Evolutionary conservation across 345 rosid species (phyloP).

Genomic region (Chamaenerion angustifolium): DNA sequence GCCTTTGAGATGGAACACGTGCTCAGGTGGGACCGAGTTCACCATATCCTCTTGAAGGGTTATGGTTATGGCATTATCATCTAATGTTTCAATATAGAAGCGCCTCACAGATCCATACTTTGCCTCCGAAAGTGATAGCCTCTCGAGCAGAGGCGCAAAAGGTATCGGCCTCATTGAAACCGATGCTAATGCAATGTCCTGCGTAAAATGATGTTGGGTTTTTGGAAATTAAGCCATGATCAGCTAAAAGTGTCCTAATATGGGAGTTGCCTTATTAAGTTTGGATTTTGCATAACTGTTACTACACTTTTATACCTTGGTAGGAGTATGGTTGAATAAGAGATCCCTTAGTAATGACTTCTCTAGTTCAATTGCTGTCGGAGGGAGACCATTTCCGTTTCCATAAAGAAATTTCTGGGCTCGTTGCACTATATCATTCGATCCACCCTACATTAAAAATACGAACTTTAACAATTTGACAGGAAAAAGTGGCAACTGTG

Average conservation of each 20-base stretch:
- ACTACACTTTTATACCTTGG: no score
- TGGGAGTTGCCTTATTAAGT: no score
- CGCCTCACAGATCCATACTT: slow-evolving; percentile 73
- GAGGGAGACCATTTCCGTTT: slow-evolving; percentile 66
- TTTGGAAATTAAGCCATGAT: no score
- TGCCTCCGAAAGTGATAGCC: slow-evolving; percentile 53
- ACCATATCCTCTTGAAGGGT: slow-evolving; percentile 67
- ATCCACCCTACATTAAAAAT: slow-evolving; percentile 15
- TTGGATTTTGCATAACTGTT: no score
- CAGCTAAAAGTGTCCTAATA: no score
- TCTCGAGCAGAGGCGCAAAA: slow-evolving; percentile 86
- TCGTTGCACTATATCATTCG: slow-evolving; percentile 53
- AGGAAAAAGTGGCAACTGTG: background rate
- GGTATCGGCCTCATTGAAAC: slow-evolving; percentile 91
- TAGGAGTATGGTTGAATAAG: slow-evolving; percentile 72
- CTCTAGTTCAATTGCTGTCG: slow-evolving; percentile 83
- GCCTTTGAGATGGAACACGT: slow-evolving; percentile 65
- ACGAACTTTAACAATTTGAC: background rate
- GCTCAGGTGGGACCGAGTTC: slow-evolving; percentile 64
- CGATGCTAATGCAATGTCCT: slow-evolving; percentile 92
- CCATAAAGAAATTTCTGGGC: slow-evolving; percentile 69
- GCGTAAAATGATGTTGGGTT: slow-evolving; percentile 7
- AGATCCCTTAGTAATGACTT: slow-evolving; percentile 59
- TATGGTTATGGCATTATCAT: slow-evolving; percentile 73
- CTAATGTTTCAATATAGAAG: slow-evolving; percentile 59